These are phyloP conservation scores for Ogataea angusta DNA, from an alignment of 805 yeast species.

Conservation along the genomic window DNA sequence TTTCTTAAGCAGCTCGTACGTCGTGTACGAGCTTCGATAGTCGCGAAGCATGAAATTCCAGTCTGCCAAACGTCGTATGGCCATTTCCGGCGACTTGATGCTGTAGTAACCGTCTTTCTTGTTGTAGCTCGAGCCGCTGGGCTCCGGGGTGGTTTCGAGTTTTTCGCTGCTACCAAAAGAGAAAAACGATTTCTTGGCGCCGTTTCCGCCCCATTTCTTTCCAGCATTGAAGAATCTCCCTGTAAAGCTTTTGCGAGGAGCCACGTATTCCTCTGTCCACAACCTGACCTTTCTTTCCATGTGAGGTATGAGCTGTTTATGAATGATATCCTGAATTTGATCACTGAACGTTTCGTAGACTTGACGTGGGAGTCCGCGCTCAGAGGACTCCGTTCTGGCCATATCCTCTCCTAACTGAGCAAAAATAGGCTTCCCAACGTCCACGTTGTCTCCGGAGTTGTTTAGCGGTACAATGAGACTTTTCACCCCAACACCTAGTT, in stretches of 20 bases:
- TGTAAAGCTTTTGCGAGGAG: conserved; percentile 73
- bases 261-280: conserved; percentile 83
- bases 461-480: conserved; percentile 21
- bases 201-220: conserved; percentile 47
- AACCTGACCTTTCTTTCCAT: conserved; percentile 77
- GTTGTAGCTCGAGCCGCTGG: conserved; percentile 36
- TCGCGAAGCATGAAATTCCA: conserved; percentile 91
- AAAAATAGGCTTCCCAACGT: conserved; percentile 32
- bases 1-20: conserved; percentile 77
- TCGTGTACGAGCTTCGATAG: conserved; percentile 76
- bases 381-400: conserved; percentile 9
- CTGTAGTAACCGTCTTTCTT: conserved; percentile 55
- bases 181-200: conserved; percentile 31
- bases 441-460: conserved; percentile 3
- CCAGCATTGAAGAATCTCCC: conserved; percentile 66
- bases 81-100: conserved; percentile 64
- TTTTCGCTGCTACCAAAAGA: conserved; percentile 27
- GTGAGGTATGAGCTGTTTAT: conserved; percentile 62
- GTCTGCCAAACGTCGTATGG: conserved; percentile 81
- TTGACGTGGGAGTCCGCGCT: conserved; percentile 13
- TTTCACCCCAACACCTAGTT: conserved; percentile 20
- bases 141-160: conserved; percentile 3
- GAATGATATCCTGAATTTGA: conserved; percentile 46
- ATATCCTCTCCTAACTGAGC: conserved; percentile 48
- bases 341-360: conserved; percentile 30